These are phyloP conservation scores for Solanum hybrid DNA, from an alignment of 305 asterid species.

Conservation along the genomic window DNA sequence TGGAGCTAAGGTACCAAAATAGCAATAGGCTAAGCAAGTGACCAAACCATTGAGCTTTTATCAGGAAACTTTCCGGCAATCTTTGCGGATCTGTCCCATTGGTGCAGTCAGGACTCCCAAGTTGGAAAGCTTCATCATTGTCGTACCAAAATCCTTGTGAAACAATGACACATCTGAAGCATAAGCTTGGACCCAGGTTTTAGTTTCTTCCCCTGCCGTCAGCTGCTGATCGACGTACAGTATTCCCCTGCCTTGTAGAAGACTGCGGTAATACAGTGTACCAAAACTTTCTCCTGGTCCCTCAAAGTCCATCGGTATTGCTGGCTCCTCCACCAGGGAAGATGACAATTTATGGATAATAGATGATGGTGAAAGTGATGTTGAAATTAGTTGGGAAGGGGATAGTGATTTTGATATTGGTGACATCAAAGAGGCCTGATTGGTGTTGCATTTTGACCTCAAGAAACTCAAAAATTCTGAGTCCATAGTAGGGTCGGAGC, in stretches of 20 bases:
- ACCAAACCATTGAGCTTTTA: not conserved
- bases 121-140: slow-evolving; percentile 69
- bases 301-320: slow-evolving; percentile 64
- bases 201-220: slow-evolving; percentile 40
- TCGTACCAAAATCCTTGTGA: slow-evolving; percentile 43
- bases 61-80: slow-evolving; percentile 42
- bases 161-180: slow-evolving; percentile 54
- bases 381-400: not conserved
- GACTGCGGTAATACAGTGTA: slow-evolving; percentile 49
- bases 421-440: slow-evolving; percentile 18
- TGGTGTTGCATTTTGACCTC: slow-evolving; percentile 41
- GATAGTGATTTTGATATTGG: slow-evolving; percentile 15
- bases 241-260: slow-evolving; percentile 54
- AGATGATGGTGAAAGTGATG: slow-evolving; percentile 24
- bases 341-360: slow-evolving; percentile 9
- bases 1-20: not conserved
- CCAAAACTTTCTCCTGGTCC: slow-evolving; percentile 65
- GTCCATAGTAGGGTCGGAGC: slow-evolving; percentile 58
- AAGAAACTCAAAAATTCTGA: slow-evolving; percentile 44
- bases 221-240: slow-evolving; percentile 68
- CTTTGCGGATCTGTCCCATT: slow-evolving; percentile 45
- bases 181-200: slow-evolving; percentile 51
- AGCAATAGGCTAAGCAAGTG: not conserved
- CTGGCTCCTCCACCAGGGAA: slow-evolving; percentile 25
- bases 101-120: slow-evolving; percentile 32